phyloP scores from a whole-genome alignment of 2,329 filamentous ascomycete species.

The Cordyceps sp. region DNA sequence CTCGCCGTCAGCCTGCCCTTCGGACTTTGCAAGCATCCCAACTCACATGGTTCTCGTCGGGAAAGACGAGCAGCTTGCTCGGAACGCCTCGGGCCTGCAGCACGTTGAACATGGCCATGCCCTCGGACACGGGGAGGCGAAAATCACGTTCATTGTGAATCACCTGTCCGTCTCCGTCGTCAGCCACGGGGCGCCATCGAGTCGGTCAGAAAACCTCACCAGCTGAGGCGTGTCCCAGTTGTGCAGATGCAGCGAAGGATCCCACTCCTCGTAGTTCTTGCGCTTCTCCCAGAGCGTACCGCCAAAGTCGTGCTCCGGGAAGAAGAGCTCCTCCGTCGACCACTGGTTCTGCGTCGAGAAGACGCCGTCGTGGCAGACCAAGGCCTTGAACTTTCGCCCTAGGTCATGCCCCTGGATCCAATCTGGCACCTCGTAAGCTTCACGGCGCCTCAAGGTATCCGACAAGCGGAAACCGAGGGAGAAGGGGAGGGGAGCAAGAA shows the following conservation, averaged over 20 bases:
- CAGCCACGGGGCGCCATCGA: background rate
- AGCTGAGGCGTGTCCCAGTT: conserved; percentile 81
- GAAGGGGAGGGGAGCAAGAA: no score
- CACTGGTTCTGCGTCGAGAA: conserved; percentile 56
- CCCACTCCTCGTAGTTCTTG: conserved; percentile 50
- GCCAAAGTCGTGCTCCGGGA: conserved; percentile 50
- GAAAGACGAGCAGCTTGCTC: conserved; percentile 66
- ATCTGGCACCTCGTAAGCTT: conserved; percentile 37
- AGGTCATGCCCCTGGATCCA: conserved; percentile 84
- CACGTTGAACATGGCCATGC: conserved; percentile 71
- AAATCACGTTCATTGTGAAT: conserved; percentile 90
- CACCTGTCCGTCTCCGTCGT: conserved; percentile 15
- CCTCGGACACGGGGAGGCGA: conserved; percentile 70
- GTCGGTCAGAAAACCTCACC: conserved; percentile 24
- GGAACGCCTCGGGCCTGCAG: conserved; percentile 60
- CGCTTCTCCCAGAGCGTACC: conserved; percentile 45
- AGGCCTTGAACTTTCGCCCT: conserved; percentile 69
- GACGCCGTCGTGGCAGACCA: conserved; percentile 79
- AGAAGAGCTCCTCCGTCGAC: conserved; percentile 53
- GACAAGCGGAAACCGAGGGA: no score
- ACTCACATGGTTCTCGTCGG: conserved; percentile 48
- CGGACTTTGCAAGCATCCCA: background rate
- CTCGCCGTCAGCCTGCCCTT: background rate
- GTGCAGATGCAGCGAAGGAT: conserved; percentile 43
- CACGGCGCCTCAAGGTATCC: no score